Conservation (phyloP, 768 basidiomycete genomes). For the Boletus barrowsii region DNA sequence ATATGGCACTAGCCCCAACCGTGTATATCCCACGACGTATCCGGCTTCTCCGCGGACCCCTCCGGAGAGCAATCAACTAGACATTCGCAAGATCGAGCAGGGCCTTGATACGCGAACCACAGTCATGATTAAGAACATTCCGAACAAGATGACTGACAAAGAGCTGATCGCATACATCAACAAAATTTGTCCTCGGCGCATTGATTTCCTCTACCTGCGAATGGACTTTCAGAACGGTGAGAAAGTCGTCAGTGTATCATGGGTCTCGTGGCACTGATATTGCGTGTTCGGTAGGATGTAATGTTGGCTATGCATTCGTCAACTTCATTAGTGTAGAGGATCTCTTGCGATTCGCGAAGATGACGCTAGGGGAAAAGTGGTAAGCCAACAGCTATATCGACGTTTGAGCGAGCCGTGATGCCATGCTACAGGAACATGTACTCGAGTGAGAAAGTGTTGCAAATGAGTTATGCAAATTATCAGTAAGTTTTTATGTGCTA, state of each 20-base stretch:
- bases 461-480: slow-evolving; percentile 91
- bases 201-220: slow-evolving; percentile 84
- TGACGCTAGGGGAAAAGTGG: slow-evolving; percentile 80
- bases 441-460: slow-evolving; percentile 84
- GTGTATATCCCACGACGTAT: slow-evolving; percentile 21
- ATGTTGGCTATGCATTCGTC: slow-evolving; percentile 84
- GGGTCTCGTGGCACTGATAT: slow-evolving; percentile 1
- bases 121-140: slow-evolving; percentile 90
- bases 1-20: slow-evolving; percentile 18
- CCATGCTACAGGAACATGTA: slow-evolving; percentile 73
- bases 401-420: slow-evolving; percentile 2
- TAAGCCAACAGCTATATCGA: slow-evolving; percentile 29
- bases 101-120: slow-evolving; percentile 81
- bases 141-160: slow-evolving; percentile 84
- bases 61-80: slow-evolving; percentile 55
- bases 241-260: slow-evolving; percentile 10
- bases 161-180: slow-evolving; percentile 67
- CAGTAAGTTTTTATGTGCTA: slow-evolving; percentile 55
- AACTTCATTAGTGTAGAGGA: slow-evolving; percentile 83
- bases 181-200: slow-evolving; percentile 68
- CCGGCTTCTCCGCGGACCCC: slow-evolving; percentile 26
- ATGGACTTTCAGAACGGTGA: slow-evolving; percentile 83
- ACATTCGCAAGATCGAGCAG: slow-evolving; percentile 68
- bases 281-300: slow-evolving; percentile 51
- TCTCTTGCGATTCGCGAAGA: slow-evolving; percentile 70